Evolutionary conservation across 2,329 filamentous ascomycete genomes (phyloP).

Genomic region (Cladosporium sp.): DNA sequence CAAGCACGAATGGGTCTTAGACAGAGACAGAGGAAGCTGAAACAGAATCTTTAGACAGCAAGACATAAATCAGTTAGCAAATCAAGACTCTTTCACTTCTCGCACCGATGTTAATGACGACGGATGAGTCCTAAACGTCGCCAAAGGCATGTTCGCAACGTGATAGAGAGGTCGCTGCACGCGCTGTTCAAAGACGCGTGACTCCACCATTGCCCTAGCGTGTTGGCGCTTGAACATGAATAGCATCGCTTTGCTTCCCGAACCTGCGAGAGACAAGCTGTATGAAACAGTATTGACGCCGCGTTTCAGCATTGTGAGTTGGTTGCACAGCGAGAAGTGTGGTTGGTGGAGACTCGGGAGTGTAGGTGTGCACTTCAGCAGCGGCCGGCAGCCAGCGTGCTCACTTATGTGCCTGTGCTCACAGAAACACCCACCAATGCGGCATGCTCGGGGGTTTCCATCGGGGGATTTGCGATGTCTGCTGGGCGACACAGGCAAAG

Average conservation of each 20-base stretch:
- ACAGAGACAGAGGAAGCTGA: background rate
- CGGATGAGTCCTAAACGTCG: background rate
- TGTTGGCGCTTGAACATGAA: background rate
- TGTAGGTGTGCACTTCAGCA: no score
- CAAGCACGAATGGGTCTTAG: background rate
- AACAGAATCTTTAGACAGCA: background rate
- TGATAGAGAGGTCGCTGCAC: constrained; percentile 3
- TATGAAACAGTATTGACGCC: constrained; percentile 1
- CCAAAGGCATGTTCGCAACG: background rate
- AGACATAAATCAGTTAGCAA: background rate
- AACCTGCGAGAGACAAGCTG: background rate
- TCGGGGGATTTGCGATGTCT: constrained; percentile 3
- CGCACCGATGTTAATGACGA: background rate
- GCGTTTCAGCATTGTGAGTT: background rate
- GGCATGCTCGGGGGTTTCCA: constrained; percentile 9
- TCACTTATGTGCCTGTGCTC: background rate
- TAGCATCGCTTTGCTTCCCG: background rate
- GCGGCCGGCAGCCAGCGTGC: background rate
- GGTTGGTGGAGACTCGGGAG: constrained; percentile 6
- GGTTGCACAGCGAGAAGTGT: constrained; percentile 7
- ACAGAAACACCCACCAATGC: background rate
- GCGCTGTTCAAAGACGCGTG: background rate
- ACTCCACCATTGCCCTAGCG: background rate
- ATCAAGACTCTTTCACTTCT: background rate
- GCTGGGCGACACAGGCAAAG: background rate